Evolutionary conservation across 768 basidiomycete genomes (phyloP).

Genomic region (Hericium erinaceus): DNA sequence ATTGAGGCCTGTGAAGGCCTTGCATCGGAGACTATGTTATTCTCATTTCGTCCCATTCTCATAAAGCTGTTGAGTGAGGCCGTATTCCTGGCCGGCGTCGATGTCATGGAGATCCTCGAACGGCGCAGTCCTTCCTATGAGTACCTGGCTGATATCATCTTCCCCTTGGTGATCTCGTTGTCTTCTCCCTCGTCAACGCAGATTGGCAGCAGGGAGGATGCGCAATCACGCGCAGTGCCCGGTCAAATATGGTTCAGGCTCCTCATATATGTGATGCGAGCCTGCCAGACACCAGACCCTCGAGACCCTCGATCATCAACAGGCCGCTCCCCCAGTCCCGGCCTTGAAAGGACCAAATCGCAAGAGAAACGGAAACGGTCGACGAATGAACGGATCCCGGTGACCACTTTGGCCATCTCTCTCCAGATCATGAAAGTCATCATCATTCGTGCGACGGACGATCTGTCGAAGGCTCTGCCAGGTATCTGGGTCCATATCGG

Average conservation of each 20-base stretch:
- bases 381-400: constrained; percentile 4
- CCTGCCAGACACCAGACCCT: constrained; percentile 32
- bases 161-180: constrained; percentile 50
- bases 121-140: constrained; percentile 44
- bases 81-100: constrained; percentile 39
- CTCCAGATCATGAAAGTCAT: constrained; percentile 64
- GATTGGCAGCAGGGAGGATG: constrained; percentile 30
- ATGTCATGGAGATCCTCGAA: constrained; percentile 49
- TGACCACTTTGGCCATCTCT: constrained; percentile 33
- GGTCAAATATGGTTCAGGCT: constrained; percentile 53
- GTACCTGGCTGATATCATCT: constrained; percentile 53
- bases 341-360: constrained; percentile 38
- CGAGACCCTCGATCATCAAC: neutral
- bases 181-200: constrained; percentile 34
- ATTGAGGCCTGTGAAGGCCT: constrained; percentile 27
- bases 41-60: constrained; percentile 19
- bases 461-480: constrained; percentile 44
- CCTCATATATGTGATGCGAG: constrained; percentile 46
- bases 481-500: constrained; percentile 61
- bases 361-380: constrained; percentile 31
- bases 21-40: constrained; percentile 22
- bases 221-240: constrained; percentile 36
- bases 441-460: constrained; percentile 50
- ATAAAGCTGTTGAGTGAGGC: constrained; percentile 26
- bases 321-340: constrained; percentile 12